Evolutionary conservation across 495 filamentous ascomycete species (phyloP), one percentile per base, ranked within the genome.

Genomic region (Talaromyces proteolyticus): DNA sequence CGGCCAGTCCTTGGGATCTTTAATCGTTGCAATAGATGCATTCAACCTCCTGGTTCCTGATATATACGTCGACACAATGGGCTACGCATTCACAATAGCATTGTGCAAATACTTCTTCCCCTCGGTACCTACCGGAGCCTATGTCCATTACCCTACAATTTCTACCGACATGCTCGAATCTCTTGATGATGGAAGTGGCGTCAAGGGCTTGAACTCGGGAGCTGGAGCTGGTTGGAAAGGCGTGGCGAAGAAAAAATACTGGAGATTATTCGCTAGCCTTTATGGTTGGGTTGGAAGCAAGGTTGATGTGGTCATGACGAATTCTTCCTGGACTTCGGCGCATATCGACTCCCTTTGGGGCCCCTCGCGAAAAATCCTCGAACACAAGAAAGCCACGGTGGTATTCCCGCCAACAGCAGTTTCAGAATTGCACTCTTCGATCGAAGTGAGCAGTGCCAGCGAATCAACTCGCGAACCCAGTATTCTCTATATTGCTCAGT

Each of bases 111-210:
- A 84, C 41, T 76, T 96, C 18, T 96, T 98, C 67, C 85, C 78
- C 1, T 62, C 69, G 12, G 81, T 96, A 17, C 91, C 94, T 3
- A 94, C 89, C 2, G 89, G 78, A 26, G 93, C 93, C 12, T 98
- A 98, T 60, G 91, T 98, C 2, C 93, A 98, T 65, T 98, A 96
- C 62, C 93, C 93, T 5, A 96, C 93, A 41, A 98, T 98, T 42
- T 96, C 91, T 4, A 98, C 92, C 25, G 94, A 98, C 64, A 98
- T 98, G 93, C 84, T 98, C 5, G 75, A 74, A 37, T 89, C 88
- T 17, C 82, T 98, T 10, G 78, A 89, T 50, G 79, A 87, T 12
- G 63, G 66, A 10, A 76, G 68, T 19, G 84, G 78, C n/a, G 65
- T 73, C 7, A 82, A 90, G 53, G 92, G 91, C 4, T 70, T 93